phyloP scores from a whole-genome alignment of 2,329 filamentous ascomycete species.

The Xylariales sp. region DNA sequence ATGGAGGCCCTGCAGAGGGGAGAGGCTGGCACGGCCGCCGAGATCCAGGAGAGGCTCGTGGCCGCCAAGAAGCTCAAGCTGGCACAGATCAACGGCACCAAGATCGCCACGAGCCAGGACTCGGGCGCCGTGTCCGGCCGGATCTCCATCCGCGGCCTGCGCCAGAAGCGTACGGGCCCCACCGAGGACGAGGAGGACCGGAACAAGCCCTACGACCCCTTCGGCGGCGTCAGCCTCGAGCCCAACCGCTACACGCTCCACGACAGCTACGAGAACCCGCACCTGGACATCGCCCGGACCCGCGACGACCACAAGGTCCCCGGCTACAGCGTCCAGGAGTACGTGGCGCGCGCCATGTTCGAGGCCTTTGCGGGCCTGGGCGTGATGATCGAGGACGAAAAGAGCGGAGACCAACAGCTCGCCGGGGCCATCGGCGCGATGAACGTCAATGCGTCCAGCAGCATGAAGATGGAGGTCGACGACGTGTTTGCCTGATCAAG shows the following conservation, averaged over 20 bases:
- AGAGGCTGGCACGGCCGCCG: slow-evolving; percentile 54
- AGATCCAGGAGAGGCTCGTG: slow-evolving; percentile 56
- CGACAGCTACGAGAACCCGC: slow-evolving; percentile 69
- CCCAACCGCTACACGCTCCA: slow-evolving; percentile 68
- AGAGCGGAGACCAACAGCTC: slow-evolving; percentile 32
- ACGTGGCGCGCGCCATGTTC: slow-evolving; percentile 73
- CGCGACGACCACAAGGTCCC: slow-evolving; percentile 67
- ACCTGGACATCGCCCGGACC: slow-evolving; percentile 62
- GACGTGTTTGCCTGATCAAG: slow-evolving; percentile 33
- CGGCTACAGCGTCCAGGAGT: slow-evolving; percentile 80
- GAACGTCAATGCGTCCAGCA: slow-evolving; percentile 25
- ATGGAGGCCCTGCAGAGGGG: slow-evolving; percentile 65
- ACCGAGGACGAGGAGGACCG: slow-evolving; percentile 51
- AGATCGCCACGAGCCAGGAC: slow-evolving; percentile 19
- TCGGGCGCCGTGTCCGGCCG: slow-evolving; percentile 8
- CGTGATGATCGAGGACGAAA: slow-evolving; percentile 81
- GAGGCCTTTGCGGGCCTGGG: slow-evolving; percentile 89
- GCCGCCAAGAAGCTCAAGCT: slow-evolving; percentile 71
- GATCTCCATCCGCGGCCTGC: slow-evolving; percentile 76
- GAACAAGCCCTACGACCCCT: slow-evolving; percentile 82
- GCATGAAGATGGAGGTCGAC: slow-evolving; percentile 44
- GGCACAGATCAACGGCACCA: slow-evolving; percentile 36
- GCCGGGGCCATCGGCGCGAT: slow-evolving; percentile 26
- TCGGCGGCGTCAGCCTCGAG: slow-evolving; percentile 64
- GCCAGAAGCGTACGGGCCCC: slow-evolving; percentile 47